Base-by-base conservation (phyloP, 257 asterid species). In the Ocimum tenuiflorum region DNA sequence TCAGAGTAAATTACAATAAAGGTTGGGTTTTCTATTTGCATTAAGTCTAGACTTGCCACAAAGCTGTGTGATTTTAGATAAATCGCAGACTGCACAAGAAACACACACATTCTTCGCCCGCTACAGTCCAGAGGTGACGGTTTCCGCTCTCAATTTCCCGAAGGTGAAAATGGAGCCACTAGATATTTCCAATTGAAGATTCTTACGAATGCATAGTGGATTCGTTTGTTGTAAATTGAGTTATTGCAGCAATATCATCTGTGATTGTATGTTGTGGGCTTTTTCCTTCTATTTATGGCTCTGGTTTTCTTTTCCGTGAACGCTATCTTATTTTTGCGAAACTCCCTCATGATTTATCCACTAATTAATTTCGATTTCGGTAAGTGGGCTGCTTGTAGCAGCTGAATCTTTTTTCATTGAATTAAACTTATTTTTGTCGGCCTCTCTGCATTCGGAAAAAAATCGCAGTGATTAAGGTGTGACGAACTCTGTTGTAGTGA, bases 41-140 rank as follows among this genome's bases (percentile, higher is more conserved):
- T 58, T 17, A 29, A 70, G n/a, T 60, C 52, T 18, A 10, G 13
- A 8, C 8, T 3, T n/a, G n/a, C 33, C 59, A 31, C 24, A 47
- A 45, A 42, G 48, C 58, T 76, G 77, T 39, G 81, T 47, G 74
- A 72, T 60, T 67, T 58, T 22, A 60, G 31, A 38, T 2, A 27
- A 4, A 27, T 5, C 3, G 38, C 39, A 45, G 42, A 27, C 31
- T 27, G 4, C 53, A 45, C 18, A 45, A 0, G 3, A 51, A 42
- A 20, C 27, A 47, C 72, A 31, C 48, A 31, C 36, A 31, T 31
- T 31, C 36, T 31, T 38, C 4, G 27, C 29, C 33, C 57, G 7
- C 39, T 11, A 49, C 49, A 47, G 14, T 46, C 58, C 63, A 22
- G 27, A 36, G 35, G 29, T 47, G 23, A 35, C 36, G 49, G 23